Base-by-base conservation (phyloP, 306 rosid genomes). In the Prunus fruticosa region DNA sequence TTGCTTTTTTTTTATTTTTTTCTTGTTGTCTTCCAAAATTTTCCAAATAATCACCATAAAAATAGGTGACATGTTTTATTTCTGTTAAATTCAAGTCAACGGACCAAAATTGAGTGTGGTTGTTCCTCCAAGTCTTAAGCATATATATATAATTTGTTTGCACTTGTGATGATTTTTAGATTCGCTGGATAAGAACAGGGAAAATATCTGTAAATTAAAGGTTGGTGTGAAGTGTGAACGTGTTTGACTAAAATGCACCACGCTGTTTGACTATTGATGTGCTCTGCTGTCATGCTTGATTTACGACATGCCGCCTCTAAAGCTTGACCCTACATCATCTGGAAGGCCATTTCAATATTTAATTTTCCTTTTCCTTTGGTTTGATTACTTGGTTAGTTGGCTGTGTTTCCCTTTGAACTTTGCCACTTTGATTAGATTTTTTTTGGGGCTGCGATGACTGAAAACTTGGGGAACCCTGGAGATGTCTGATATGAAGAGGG, bases 191-290 rank as follows among this genome's bases (percentile, higher is more conserved):
- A 60, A 47, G 75, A 67, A 5, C 53, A 27, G 58, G 74, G 66
- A 45, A 4, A 47, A 25, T 67, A 51, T 71, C 43, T 34, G 57
- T 23, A 58, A 71, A 56, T 49, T 47, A 66, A 18, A 58, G 23
- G 32, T 50, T 45, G 78, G 69, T 72, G 32, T 63, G 67, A 5
- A 73, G 60, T 72, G 70, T 76, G 79, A 79, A 76, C 73, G 6
- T 49, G 56, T 20, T 43, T 41, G 81, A 76, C 81, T 72, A 34
- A 16, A 12, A 22, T 72, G 64, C n/a, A 27, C 78, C 73, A 22
- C 20, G 50, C 61, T 22, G 46, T 15, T 67, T 73, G 77, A 82
- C 80, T 43, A 7, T 30, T 38, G 34, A 16, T 52, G 58, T 19
- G 30, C 70, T 71, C 34, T 16, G 78, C 74, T 45, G 64, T 14